These are phyloP conservation scores for Friedmanniomyces simplex DNA, from an alignment of 495 filamentous ascomycete species.

Conservation along the genomic window DNA sequence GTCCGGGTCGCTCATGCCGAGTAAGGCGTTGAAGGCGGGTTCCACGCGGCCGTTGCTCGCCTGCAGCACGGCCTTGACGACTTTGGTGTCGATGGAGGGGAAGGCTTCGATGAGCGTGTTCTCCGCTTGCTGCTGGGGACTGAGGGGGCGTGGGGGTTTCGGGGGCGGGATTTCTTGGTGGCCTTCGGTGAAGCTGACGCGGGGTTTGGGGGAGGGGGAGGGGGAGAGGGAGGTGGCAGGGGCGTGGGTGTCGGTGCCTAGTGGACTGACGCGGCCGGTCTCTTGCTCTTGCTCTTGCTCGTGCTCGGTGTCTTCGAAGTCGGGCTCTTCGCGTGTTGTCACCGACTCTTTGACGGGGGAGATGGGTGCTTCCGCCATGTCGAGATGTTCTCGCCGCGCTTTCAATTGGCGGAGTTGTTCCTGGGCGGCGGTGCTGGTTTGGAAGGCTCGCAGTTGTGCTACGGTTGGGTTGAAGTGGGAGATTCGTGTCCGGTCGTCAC, in stretches of 20 bases:
- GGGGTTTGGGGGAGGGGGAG: neutral
- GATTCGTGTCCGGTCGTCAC: neutral
- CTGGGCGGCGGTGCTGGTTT: neutral
- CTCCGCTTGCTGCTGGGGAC: conserved; percentile 70
- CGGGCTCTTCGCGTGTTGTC: conserved; percentile 69
- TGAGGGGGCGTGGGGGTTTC: conserved; percentile 81
- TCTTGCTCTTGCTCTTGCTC: conserved; percentile 61
- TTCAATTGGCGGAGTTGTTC: neutral
- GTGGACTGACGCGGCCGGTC: conserved; percentile 33
- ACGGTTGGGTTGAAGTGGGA: neutral
- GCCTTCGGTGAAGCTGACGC: conserved; percentile 20
- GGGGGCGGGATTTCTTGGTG: conserved; percentile 53
- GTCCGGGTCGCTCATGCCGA: conserved; percentile 82
- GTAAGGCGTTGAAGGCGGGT: conserved; percentile 88
- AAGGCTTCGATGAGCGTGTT: conserved; percentile 90
- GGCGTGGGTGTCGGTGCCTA: conserved; percentile 7
- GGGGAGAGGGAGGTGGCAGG: neutral
- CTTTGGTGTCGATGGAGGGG: conserved; percentile 64
- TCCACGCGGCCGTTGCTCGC: conserved; percentile 85
- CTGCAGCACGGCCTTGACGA: conserved; percentile 77
- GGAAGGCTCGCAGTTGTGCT: neutral
- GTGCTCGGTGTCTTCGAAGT: conserved; percentile 63
- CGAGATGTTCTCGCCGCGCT: neutral
- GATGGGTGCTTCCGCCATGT: conserved; percentile 10
- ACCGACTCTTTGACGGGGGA: conserved; percentile 54